Percentiles rank a stretch among this genome's conserved stretches.
Evolutionary conservation across 2,329 filamentous ascomycete species (phyloP).

Genomic region (Blumeria hordei): DNA sequence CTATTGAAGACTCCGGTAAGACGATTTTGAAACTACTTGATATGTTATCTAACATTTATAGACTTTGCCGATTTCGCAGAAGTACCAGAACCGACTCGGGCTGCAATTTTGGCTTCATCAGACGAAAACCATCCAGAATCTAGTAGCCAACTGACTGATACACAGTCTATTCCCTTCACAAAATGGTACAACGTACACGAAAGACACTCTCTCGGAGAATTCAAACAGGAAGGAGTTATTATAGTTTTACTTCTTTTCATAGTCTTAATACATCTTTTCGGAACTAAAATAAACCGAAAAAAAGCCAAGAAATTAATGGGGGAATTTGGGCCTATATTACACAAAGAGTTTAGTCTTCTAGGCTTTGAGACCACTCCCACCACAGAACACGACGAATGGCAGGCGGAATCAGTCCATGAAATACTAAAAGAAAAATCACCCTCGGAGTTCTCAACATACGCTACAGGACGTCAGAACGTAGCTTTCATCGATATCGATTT

Average conservation of each 20-base stretch:
- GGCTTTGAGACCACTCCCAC: slow-evolving; percentile 40
- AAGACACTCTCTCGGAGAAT: slow-evolving; percentile 62
- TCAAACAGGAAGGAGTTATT: slow-evolving; percentile 68
- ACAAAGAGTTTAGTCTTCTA: slow-evolving; percentile 65
- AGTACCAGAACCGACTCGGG: slow-evolving; percentile 40
- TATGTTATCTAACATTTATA: slow-evolving; percentile 17
- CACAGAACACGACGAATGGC: slow-evolving; percentile 15
- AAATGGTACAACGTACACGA: slow-evolving; percentile 97
- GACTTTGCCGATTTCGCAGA: slow-evolving; percentile 89
- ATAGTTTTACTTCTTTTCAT: slow-evolving; percentile 51
- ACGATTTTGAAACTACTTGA: neutral
- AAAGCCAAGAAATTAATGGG: slow-evolving; percentile 63
- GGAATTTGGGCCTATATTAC: slow-evolving; percentile 46
- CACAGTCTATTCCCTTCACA: slow-evolving; percentile 43
- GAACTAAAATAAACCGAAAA: slow-evolving; percentile 52
- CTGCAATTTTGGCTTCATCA: slow-evolving; percentile 16
- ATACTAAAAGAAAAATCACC: slow-evolving; percentile 68
- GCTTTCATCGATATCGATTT: slow-evolving; percentile 61
- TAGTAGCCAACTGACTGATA: slow-evolving; percentile 16
- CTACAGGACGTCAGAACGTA: slow-evolving; percentile 75
- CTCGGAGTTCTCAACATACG: slow-evolving; percentile 70
- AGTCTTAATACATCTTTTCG: slow-evolving; percentile 57
- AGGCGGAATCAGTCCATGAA: slow-evolving; percentile 20
- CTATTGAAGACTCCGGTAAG: slow-evolving; percentile 39
- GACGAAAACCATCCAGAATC: too few species aligned